Percentiles rank a stretch among this genome's conserved stretches.
Conservation (phyloP, 2,329 filamentous ascomycete genomes). For the Trichoderma citrinoviride region DNA sequence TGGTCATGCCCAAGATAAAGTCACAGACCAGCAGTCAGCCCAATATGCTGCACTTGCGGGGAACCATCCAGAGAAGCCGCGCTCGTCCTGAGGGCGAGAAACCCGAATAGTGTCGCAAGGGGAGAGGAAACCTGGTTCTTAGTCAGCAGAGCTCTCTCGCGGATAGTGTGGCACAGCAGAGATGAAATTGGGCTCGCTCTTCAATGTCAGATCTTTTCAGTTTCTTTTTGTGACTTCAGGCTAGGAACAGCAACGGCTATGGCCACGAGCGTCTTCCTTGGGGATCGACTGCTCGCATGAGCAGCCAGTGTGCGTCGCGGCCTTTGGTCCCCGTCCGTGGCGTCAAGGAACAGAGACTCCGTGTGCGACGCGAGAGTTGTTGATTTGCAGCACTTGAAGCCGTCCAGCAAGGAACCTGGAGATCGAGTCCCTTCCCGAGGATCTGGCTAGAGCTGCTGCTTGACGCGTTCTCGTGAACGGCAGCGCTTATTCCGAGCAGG, state of each 20-base stretch:
- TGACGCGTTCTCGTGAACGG: not conserved
- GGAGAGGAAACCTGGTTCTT: not conserved
- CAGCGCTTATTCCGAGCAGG: constrained; percentile 12
- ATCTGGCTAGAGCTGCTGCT: not conserved
- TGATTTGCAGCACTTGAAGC: constrained; percentile 12
- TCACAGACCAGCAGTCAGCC: not conserved
- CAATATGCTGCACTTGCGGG: not conserved
- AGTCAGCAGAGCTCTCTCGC: not conserved
- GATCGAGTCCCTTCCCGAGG: not conserved
- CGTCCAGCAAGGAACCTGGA: not conserved
- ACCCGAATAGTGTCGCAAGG: not conserved
- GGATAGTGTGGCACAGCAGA: not conserved
- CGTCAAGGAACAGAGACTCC: constrained; percentile 49
- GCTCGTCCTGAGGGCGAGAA: not conserved
- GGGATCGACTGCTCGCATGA: not conserved
- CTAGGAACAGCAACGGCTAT: constrained; percentile 51
- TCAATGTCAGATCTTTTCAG: constrained; percentile 73
- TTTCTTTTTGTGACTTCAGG: constrained; percentile 53
- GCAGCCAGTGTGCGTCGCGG: constrained; percentile 50
- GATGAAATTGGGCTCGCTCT: not conserved
- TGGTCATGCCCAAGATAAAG: not conserved
- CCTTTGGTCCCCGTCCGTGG: constrained; percentile 57
- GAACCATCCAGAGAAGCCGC: not conserved
- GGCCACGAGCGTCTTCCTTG: constrained; percentile 29
- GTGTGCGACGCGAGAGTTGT: constrained; percentile 42